Evolutionary conservation across 352 stramenopile species (phyloP).

Genomic region (Poterioochromonas sp.): DNA sequence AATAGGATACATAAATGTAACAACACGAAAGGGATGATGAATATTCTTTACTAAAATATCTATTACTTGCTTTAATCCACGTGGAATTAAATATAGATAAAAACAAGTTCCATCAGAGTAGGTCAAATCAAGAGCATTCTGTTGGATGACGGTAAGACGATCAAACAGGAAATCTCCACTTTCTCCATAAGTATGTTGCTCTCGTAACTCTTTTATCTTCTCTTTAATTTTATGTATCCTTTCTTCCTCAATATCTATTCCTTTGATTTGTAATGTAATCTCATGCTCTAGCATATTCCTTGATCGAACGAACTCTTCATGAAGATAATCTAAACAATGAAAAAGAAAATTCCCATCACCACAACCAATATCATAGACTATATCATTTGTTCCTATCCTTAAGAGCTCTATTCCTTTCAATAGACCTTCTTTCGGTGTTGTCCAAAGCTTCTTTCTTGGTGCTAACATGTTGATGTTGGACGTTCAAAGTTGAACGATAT

Average conservation of each 20-base stretch:
- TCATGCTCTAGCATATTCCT: too few relatives aligned
- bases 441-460: slow-evolving; percentile 27
- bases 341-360: slow-evolving; percentile 25
- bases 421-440: slow-evolving; percentile 6
- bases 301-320: neutral
- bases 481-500: too few relatives aligned
- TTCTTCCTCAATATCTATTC: slow-evolving; percentile 16
- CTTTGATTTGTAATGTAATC: neutral
- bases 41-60: neutral
- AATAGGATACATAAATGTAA: slow-evolving; percentile 20
- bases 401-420: neutral
- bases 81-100: slow-evolving; percentile 22
- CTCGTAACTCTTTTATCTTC: neutral
- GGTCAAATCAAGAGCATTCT: slow-evolving; percentile 8
- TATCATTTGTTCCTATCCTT: neutral
- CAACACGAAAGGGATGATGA: neutral
- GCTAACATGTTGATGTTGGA: slow-evolving; percentile 21
- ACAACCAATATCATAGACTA: slow-evolving; percentile 27
- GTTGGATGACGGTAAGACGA: neutral
- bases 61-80: neutral
- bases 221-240: neutral
- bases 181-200: neutral
- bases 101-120: slow-evolving; percentile 1
- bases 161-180: too few relatives aligned
- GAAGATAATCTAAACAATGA: neutral